Conservation (phyloP, 2,329 filamentous ascomycete species). For the Fusarium poae region DNA sequence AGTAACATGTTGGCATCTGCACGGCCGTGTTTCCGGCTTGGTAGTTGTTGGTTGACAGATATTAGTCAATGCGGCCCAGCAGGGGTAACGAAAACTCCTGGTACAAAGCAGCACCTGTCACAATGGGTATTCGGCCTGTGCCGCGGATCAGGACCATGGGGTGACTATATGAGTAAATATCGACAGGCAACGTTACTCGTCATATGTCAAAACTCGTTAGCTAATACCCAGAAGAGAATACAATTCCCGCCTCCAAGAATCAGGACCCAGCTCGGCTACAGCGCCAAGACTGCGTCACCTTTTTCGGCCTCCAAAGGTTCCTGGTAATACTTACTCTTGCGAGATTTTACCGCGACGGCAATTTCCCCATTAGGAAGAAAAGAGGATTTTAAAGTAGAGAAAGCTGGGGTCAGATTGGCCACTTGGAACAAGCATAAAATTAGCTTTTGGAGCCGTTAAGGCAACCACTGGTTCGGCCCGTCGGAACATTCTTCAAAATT, state of each 20-base stretch:
- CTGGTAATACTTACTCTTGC: background rate
- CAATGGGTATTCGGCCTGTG: background rate
- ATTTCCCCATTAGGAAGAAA: background rate
- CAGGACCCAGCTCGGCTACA: background rate
- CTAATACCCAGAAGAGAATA: background rate
- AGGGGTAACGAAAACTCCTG: background rate
- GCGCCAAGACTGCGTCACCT: background rate
- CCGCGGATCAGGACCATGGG: background rate
- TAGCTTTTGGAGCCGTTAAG: background rate
- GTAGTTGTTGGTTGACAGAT: constrained; percentile 11
- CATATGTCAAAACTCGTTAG: background rate
- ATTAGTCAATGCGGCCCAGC: background rate
- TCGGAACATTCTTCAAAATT: background rate
- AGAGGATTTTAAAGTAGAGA: background rate
- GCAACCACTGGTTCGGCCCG: background rate
- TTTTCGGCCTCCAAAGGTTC: background rate
- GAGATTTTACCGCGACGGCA: background rate
- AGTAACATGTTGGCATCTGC: background rate
- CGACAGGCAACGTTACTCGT: background rate
- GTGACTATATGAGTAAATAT: background rate
- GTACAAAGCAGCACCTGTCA: background rate
- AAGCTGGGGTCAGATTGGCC: background rate
- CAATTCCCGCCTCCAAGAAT: no score
- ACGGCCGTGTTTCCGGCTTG: constrained; percentile 10
- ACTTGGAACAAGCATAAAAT: background rate